Base-by-base conservation (phyloP, 2,329 filamentous ascomycete species). In the Pseudovirgaria hyperparasitica region DNA sequence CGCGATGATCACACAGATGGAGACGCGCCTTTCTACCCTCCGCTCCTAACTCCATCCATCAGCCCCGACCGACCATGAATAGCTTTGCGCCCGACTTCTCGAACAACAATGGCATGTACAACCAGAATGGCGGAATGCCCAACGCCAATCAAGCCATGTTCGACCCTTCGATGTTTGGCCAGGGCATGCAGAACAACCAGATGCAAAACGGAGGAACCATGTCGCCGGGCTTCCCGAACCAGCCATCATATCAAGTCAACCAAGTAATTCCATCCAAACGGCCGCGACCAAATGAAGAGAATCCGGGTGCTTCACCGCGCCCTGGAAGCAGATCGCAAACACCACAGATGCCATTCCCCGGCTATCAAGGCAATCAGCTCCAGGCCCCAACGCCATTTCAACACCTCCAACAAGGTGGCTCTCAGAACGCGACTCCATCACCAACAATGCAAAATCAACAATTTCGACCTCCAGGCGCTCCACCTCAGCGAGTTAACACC, bases 251-350 rank as follows among this genome's bases (percentile, higher is more conserved):
- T 62, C 79, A 85, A 50, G 82, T 82, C 41, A 87, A 82, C 57
- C 68, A 79, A 25, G 75, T 92, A 45, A 76, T 93, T 40, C 87
- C 87, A 32, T 87, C 86, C 13, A 98, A 96, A 60, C 74, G 90
- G 45, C 71, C 81, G 28, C 72, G 82, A 24, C 78, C 80, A 27
- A 65, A 72, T 48, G 84, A 92, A 57, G 86, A 94, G 54, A 86
- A 76, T 47, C 68, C 90, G 46, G 77, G 76, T 40, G 76, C 80
- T 50, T 92, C 85, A 17, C 85, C 87, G 28, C 70, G 76, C 45
- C 80, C 77, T 48, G 75, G 25, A 74, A 92, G 87, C 57, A 82
- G 87, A 55, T 87, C 87, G 42, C 86, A 93, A 50, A 96, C 87
- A 16, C 87, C 87, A 18, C 82, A 87, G 48, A 69, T 74, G 36